Conservation (phyloP, 768 basidiomycete genomes). For the Gloeophyllum trabeum region DNA sequence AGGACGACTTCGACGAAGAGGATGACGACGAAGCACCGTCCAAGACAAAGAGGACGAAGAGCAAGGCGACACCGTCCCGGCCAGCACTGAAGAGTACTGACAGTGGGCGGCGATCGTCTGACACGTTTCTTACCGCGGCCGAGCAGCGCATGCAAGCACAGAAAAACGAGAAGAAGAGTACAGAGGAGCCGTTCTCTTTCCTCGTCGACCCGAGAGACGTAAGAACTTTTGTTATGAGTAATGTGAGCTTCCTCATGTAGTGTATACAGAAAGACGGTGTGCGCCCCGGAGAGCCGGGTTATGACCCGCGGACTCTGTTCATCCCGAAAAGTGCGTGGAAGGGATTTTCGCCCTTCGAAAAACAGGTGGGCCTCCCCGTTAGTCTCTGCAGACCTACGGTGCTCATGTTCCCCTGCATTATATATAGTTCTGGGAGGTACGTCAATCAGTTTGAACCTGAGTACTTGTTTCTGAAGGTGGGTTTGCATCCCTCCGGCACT, state of each 20-base stretch:
- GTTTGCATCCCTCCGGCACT: neutral
- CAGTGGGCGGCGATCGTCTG: slow-evolving; percentile 19
- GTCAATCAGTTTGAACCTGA: too few species aligned
- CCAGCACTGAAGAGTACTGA: slow-evolving; percentile 26
- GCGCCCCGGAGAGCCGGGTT: slow-evolving; percentile 69
- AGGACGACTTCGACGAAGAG: slow-evolving; percentile 27
- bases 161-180: slow-evolving; percentile 73
- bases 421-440: too few species aligned
- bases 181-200: slow-evolving; percentile 72
- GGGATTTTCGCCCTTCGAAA: slow-evolving; percentile 91
- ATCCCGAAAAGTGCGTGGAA: slow-evolving; percentile 72
- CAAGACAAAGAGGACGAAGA: slow-evolving; percentile 16
- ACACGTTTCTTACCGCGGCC: slow-evolving; percentile 83
- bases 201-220: slow-evolving; percentile 65
- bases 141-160: slow-evolving; percentile 65
- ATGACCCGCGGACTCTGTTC: slow-evolving; percentile 82
- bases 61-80: slow-evolving; percentile 16
- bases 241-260: neutral
- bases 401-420: neutral
- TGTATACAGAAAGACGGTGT: slow-evolving; percentile 63
- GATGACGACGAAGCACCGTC: slow-evolving; percentile 16
- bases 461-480: too few species aligned
- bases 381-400: neutral
- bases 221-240: slow-evolving; percentile 12
- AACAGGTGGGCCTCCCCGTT: slow-evolving; percentile 37